Base-by-base conservation (phyloP, 805 yeast species). In the Starmerella tilneyi region DNA sequence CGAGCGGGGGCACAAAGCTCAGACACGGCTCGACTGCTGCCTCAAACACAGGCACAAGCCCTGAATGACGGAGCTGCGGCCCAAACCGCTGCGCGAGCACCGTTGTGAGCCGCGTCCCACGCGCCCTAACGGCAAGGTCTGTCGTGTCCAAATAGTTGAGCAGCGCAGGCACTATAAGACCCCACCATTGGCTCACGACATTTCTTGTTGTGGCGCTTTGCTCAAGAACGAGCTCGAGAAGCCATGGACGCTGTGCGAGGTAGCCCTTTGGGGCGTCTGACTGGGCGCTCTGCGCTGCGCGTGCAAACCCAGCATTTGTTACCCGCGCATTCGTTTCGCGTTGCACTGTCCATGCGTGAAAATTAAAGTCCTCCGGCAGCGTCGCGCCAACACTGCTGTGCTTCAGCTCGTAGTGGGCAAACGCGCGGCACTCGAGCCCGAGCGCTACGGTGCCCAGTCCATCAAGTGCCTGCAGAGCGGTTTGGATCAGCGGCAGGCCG, bases 1-100 rank as follows among this genome's bases (percentile, higher is more conserved):
- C 49, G 9, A 61, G 42, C 1, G 67, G 67, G 1, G 68, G 68
- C 9, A 64, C 47, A 21, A 54, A 64, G 22, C 52, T 29, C 15
- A 63, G 33, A 13, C 57, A 45, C 4, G 63, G 61, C 16, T 39
- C 46, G 4, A 63, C 46, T 0, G 59, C 51, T 4, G 53, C 55
- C 53, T 58, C 55, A 29, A 64, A 57, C 3, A 63, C 55, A 2
- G 54, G 54, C 13, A 35, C 35, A 7, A 64, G 56, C 6, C 67
- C 66, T 4, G 59, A 31, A 4, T 44, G 11, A 3, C 11, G 8
- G 9, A 58, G 46, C 24, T 41, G 34, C 11, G 38, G 26, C 11
- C 39, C 51, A 23, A 48, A 39, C 9, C 28, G 30, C 21, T 22
- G 24, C 13, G 47, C 42, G 15, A 60, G 34, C 16, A 38, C 5